Evolutionary conservation across 2,329 filamentous ascomycete genomes (phyloP).

Genomic region (Curvularia verruculosa): DNA sequence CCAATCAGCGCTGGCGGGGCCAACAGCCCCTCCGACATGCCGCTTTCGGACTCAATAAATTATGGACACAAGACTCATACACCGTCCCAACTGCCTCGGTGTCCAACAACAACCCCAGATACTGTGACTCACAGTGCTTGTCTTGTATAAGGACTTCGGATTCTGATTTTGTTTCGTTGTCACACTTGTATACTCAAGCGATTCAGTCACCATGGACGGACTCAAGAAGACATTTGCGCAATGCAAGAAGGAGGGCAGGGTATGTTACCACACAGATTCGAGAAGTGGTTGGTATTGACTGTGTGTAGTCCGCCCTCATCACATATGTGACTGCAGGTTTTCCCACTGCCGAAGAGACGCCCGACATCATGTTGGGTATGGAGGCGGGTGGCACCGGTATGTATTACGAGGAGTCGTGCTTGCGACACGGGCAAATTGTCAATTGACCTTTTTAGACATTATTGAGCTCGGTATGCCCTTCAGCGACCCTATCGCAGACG

Average conservation of each 20-base stretch:
- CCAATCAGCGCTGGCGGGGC: not conserved
- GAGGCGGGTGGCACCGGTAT: constrained; percentile 89
- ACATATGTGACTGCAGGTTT: constrained; percentile 97
- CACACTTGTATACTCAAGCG: not conserved
- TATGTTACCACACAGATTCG: constrained; percentile 22
- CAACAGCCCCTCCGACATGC: constrained; percentile 13
- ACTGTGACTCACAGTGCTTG: constrained; percentile 22
- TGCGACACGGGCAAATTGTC: not conserved
- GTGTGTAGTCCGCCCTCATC: constrained; percentile 75
- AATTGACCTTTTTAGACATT: constrained; percentile 66
- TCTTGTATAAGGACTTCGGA: constrained; percentile 15
- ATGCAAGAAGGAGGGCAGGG: constrained; percentile 58
- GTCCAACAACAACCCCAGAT: constrained; percentile 8
- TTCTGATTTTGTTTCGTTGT: not conserved
- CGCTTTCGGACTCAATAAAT: constrained; percentile 33
- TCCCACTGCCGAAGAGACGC: constrained; percentile 80
- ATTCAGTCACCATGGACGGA: constrained; percentile 49
- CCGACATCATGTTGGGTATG: constrained; percentile 84
- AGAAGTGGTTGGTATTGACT: constrained; percentile 14
- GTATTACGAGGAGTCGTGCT: constrained; percentile 28
- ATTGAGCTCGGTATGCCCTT: constrained; percentile 97
- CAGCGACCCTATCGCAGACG: constrained; percentile 97
- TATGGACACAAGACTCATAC: constrained; percentile 28
- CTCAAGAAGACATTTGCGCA: constrained; percentile 59
- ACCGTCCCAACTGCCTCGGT: constrained; percentile 9